A percentile compares a stretch with the other conserved stretches of the same genome.
phyloP scores from a whole-genome alignment of 2,329 filamentous ascomycete species.

The Cadophora malorum region DNA sequence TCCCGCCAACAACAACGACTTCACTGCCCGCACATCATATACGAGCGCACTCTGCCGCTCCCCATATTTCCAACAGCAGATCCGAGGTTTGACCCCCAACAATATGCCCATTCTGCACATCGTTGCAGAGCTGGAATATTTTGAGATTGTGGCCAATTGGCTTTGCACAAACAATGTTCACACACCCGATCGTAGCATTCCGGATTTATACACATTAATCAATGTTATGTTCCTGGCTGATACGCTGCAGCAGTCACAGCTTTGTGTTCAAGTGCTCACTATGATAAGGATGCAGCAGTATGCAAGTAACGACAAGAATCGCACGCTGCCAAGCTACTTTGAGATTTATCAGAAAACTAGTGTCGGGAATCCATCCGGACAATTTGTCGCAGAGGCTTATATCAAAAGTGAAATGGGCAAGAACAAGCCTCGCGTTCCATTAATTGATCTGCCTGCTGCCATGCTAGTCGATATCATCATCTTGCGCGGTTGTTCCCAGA shows the following conservation, averaged over 20 bases:
- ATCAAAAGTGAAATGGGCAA: not conserved
- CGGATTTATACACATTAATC: not conserved
- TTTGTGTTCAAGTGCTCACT: not conserved
- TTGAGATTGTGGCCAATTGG: not conserved
- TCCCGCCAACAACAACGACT: not conserved
- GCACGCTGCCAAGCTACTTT: not conserved
- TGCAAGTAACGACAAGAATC: not conserved
- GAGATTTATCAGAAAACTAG: constrained; percentile 2
- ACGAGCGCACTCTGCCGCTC: not conserved
- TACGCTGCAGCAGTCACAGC: not conserved
- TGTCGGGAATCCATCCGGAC: not conserved
- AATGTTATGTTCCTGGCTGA: not conserved
- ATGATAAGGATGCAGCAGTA: not conserved
- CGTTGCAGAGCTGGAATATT: not conserved
- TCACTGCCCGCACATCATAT: not conserved
- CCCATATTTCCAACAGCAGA: not conserved
- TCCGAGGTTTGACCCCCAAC: not conserved
- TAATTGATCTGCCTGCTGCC: not conserved
- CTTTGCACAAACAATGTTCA: not conserved
- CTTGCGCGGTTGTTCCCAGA: not conserved
- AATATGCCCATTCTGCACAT: not conserved
- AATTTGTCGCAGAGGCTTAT: not conserved
- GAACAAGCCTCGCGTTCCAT: not conserved
- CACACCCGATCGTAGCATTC: not conserved
- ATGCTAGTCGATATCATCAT: constrained; percentile 1